Percentiles rank a stretch among this genome's conserved stretches.
These are phyloP conservation scores for Mycena galericulata DNA, from an alignment of 768 basidiomycete species.

Conservation along the genomic window DNA sequence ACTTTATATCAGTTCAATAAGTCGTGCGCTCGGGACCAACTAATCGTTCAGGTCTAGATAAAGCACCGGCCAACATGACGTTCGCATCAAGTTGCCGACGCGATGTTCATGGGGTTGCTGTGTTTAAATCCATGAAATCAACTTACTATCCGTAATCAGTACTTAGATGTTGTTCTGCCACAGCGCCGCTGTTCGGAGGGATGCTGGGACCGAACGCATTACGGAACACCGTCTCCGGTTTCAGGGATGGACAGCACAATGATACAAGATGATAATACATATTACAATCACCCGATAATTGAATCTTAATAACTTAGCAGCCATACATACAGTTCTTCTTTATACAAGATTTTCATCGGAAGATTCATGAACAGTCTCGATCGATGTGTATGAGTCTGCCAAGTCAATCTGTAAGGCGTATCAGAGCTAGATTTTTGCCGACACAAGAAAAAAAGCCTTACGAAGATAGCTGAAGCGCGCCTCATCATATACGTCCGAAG, in stretches of 20 bases:
- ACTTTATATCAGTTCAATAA: too few relatives aligned
- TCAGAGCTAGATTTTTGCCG: background rate
- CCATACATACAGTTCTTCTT: slow-evolving; percentile 1
- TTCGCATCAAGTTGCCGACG: too few relatives aligned
- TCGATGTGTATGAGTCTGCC: slow-evolving; percentile 23
- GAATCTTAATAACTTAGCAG: slow-evolving; percentile 24
- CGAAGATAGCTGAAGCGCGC: slow-evolving; percentile 29
- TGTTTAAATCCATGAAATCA: too few relatives aligned
- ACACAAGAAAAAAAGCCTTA: background rate
- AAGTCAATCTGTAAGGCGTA: slow-evolving; percentile 19
- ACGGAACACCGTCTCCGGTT: background rate
- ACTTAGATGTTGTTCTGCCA: too few relatives aligned
- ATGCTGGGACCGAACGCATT: background rate
- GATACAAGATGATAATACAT: slow-evolving; percentile 15
- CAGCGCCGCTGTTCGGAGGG: too few relatives aligned
- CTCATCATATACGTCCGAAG: slow-evolving; percentile 31
- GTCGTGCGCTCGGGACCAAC: too few relatives aligned
- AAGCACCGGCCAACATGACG: too few relatives aligned
- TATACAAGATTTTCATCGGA: slow-evolving; percentile 26
- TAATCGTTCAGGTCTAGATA: too few relatives aligned
- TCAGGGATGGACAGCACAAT: too few relatives aligned
- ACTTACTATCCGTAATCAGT: too few relatives aligned
- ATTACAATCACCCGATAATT: slow-evolving; percentile 5
- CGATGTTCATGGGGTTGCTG: too few relatives aligned
- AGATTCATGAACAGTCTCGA: slow-evolving; percentile 29